These are phyloP conservation scores for Scheffersomyces stambukii DNA, from an alignment of 1,139 yeast genomes.

Conservation along the genomic window DNA sequence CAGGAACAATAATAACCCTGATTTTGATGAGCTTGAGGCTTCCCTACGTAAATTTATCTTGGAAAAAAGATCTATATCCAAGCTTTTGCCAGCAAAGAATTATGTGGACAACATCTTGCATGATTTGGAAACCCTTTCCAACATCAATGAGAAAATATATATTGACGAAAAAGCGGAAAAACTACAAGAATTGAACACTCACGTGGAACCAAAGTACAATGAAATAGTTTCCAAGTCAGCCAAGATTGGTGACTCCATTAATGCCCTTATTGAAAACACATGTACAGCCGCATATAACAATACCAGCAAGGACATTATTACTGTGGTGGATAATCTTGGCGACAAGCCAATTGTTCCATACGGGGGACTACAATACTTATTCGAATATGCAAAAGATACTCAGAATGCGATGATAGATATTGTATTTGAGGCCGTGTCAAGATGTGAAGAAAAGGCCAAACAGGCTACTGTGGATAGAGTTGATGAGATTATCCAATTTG, in stretches of 20 bases:
- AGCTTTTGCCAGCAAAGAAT: constrained; percentile 87
- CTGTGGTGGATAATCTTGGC: constrained; percentile 56
- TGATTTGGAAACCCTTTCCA: constrained; percentile 62
- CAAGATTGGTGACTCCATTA: constrained; percentile 56
- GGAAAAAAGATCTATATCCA: constrained; percentile 85
- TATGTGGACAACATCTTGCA: constrained; percentile 64
- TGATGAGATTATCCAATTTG: constrained; percentile 58
- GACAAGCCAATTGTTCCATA: constrained; percentile 52
- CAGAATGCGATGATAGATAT: constrained; percentile 64
- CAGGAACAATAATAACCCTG: constrained; percentile 37
- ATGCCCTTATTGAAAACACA: constrained; percentile 57
- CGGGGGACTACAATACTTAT: constrained; percentile 59
- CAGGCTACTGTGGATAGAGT: constrained; percentile 56
- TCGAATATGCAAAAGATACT: constrained; percentile 67
- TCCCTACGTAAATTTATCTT: constrained; percentile 81
- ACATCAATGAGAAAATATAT: constrained; percentile 57
- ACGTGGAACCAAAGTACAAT: constrained; percentile 64
- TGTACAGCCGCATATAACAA: constrained; percentile 57
- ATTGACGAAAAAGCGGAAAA: constrained; percentile 43
- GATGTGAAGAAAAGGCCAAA: constrained; percentile 69
- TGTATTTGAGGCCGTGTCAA: constrained; percentile 58
- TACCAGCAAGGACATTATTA: constrained; percentile 51
- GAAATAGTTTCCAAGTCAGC: constrained; percentile 48
- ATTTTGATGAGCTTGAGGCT: constrained; percentile 81
- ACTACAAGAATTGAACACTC: constrained; percentile 40